Evolutionary conservation across 805 yeast species (phyloP), one percentile per base, ranked within the genome.

Genomic region (Kluyveromyces wickerhamii): DNA sequence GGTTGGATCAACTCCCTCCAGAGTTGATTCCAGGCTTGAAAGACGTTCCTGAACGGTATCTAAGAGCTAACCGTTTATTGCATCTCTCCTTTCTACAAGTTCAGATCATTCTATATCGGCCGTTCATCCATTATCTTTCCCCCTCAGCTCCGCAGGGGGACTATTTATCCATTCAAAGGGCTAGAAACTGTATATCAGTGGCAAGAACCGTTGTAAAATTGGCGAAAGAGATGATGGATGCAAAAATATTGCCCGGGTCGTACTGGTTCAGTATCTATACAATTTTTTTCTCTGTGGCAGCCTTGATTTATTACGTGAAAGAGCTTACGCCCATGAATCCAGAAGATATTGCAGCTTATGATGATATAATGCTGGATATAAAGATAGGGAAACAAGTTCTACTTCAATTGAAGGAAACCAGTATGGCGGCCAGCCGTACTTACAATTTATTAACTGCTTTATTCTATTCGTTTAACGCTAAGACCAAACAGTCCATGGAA

Each of bases 241-340:
- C 76, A 39, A 72, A 80, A 41, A 64, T 83, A 47, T 63, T 87
- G 38, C 75, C 83, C 44, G 95, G 95, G 2, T 83, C 94, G 1
- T 88, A 87, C 54, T 86, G 96, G 95, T 87, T 85, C 51, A 79
- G 92, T n/a, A 78, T 82, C 55, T 87, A 87, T 57, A 86, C 95
- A 0, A 80, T 87, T n/a, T 87, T 87, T 54, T 87, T 84, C 55
- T 78, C 94, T 1, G 88, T 87, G 33, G 94, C 95, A 0, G 85
- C 95, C 45, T 65, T 87, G 47, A 77, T 85, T 5, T 87, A 81
- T 52, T 87, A 86, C 52, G 79, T 75, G 39, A 92, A 83, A 52
- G 74, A 70, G 39, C 66, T 62, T 4, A 45, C 48, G 7, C 65
- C 67, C 19, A 50, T 55, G 16, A 72, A 71, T 36, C 61, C 64